Conservation (phyloP, 176 grass and related monocot genomes). For the Musa itinerans region DNA sequence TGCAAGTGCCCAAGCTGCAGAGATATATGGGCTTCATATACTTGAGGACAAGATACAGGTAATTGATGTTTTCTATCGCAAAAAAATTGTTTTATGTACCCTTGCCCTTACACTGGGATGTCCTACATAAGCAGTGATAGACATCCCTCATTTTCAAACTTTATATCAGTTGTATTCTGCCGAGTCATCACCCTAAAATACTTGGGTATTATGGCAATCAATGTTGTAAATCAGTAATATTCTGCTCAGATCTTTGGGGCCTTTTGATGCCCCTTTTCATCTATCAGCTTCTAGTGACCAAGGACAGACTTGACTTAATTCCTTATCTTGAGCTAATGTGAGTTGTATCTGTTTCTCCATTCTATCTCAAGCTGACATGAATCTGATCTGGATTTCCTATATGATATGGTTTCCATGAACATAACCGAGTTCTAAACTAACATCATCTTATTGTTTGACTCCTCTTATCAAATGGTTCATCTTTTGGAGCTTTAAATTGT, state of each 20-base stretch:
- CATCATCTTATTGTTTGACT: too few species aligned
- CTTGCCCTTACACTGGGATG: too few species aligned
- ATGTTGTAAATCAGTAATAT: too few species aligned
- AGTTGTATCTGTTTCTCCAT: not conserved
- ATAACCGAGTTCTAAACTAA: too few species aligned
- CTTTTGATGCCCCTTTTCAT: not conserved
- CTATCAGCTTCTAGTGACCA: not conserved
- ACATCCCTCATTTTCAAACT: not conserved
- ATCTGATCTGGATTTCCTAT: too few species aligned
- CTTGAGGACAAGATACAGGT: conserved; percentile 42
- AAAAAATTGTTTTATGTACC: too few species aligned
- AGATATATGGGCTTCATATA: conserved; percentile 39
- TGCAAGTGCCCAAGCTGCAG: conserved; percentile 30
- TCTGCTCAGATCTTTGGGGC: too few species aligned
- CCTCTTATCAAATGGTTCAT: too few species aligned
- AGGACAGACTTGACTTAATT: not conserved
- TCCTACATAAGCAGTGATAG: not conserved
- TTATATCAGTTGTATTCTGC: not conserved
- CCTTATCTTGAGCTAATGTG: not conserved
- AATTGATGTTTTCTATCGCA: conserved; percentile 1
- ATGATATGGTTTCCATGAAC: not conserved
- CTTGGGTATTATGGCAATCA: too few species aligned
- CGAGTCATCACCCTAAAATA: too few species aligned
- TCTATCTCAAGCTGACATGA: not conserved
- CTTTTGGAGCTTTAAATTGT: too few species aligned